Percentiles rank a stretch among this genome's conserved stretches.
phyloP scores from a whole-genome alignment of 1,284 basidiomycete species.

The Heterobasidion annosum region DNA sequence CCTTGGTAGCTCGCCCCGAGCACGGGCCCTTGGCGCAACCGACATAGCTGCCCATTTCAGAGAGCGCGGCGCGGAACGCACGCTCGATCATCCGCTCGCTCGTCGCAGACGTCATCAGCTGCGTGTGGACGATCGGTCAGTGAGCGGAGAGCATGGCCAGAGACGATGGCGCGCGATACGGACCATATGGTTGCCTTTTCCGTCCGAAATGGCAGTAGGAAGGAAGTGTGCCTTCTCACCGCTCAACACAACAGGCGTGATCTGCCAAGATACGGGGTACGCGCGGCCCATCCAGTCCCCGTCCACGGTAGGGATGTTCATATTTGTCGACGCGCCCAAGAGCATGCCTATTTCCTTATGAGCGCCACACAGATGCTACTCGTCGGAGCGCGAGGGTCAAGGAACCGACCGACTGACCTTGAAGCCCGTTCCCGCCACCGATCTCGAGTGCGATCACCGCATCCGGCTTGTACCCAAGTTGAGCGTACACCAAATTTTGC shows the following conservation, averaged over 20 bases:
- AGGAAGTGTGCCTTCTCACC: constrained; percentile 4
- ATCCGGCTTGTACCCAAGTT: constrained; percentile 4
- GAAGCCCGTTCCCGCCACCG: constrained; percentile 24
- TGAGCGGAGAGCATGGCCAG: not conserved
- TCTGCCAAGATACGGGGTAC: constrained; percentile 8
- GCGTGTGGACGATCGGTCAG: not conserved
- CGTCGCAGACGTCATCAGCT: constrained; percentile 3
- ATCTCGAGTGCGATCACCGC: constrained; percentile 14
- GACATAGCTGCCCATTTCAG: constrained; percentile 8
- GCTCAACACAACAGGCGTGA: constrained; percentile 2
- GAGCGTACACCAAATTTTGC: constrained; percentile 1
- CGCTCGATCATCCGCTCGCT: constrained; percentile 7
- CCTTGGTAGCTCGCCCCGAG: not conserved
- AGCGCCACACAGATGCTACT: no score
- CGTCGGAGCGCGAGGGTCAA: not conserved
- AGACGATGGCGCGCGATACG: not conserved
- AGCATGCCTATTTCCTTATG: constrained; percentile 12
- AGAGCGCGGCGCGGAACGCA: constrained; percentile 5
- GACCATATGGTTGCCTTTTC: constrained; percentile 6
- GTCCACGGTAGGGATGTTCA: constrained; percentile 22
- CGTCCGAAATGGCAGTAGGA: constrained; percentile 5
- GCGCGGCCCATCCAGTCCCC: constrained; percentile 19
- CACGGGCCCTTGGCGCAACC: constrained; percentile 1
- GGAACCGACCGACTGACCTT: constrained; percentile 2
- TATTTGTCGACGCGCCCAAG: constrained; percentile 14